These are phyloP conservation scores for Leptodermis oblonga DNA, from an alignment of 257 asterid genomes.

Conservation along the genomic window DNA sequence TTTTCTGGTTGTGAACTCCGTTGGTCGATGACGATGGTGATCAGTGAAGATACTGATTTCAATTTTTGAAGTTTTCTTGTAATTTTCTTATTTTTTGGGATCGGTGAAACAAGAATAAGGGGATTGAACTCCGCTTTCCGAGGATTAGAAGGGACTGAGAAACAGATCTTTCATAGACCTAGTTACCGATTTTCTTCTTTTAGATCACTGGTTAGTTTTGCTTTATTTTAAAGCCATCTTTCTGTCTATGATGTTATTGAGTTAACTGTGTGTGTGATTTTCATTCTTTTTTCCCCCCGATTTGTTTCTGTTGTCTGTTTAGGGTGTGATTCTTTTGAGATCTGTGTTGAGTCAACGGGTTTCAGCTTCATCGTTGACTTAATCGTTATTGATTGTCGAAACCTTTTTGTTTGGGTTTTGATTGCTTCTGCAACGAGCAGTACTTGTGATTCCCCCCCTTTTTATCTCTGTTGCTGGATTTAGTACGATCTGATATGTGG, in stretches of 20 bases:
- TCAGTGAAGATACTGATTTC: constrained; percentile 8
- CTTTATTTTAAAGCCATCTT: too few relatives aligned
- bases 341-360: constrained; percentile 2
- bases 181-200: background rate
- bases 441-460: background rate
- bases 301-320: background rate
- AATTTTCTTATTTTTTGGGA: background rate
- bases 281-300: background rate
- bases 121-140: background rate
- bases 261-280: background rate
- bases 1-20: background rate
- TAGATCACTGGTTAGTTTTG: constrained; percentile 16
- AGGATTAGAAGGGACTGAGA: background rate
- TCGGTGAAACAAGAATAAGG: background rate
- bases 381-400: background rate
- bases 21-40: background rate
- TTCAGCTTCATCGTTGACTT: constrained; percentile 11
- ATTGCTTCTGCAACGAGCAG: background rate
- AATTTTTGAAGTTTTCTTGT: background rate
- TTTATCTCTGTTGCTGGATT: background rate
- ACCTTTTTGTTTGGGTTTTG: background rate
- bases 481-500: background rate
- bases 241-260: background rate
- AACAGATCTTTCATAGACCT: constrained; percentile 1
- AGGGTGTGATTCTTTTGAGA: background rate